Evolutionary conservation across 2,329 filamentous ascomycete species (phyloP).

Genomic region (Fusarium begoniae): DNA sequence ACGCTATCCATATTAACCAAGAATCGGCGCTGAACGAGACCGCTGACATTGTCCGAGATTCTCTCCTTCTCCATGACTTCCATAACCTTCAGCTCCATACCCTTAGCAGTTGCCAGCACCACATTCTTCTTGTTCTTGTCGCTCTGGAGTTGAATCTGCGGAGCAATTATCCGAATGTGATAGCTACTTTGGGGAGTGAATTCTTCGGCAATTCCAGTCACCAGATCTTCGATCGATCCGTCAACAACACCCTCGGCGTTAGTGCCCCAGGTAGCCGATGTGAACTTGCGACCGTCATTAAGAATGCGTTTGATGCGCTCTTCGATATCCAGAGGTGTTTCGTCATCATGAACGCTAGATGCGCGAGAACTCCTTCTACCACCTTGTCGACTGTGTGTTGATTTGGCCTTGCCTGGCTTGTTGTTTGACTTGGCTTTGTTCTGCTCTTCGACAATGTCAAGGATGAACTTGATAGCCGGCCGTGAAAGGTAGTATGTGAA

Average conservation of each 20-base stretch:
- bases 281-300: constrained; percentile 83
- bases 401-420: constrained; percentile 43
- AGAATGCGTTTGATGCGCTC: constrained; percentile 88
- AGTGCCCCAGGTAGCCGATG: constrained; percentile 52
- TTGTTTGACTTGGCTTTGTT: constrained; percentile 69
- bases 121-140: constrained; percentile 98
- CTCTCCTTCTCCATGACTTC: constrained; percentile 98
- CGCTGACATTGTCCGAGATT: constrained; percentile 91
- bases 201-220: constrained; percentile 82
- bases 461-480: constrained; percentile 94
- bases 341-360: constrained; percentile 60
- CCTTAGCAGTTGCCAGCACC: constrained; percentile 95
- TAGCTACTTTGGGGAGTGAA: constrained; percentile 94
- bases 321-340: constrained; percentile 74
- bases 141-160: constrained; percentile 97
- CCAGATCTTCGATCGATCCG: constrained; percentile 68
- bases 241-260: constrained; percentile 48
- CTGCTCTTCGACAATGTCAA: constrained; percentile 97
- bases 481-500: constrained; percentile 98
- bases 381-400: constrained; percentile 42
- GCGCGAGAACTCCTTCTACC: constrained; percentile 49
- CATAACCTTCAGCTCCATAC: constrained; percentile 97
- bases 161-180: constrained; percentile 92
- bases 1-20: constrained; percentile 96
- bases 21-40: constrained; percentile 93